phyloP scores from a whole-genome alignment of 805 yeast species.

The Torulaspora franciscae region DNA sequence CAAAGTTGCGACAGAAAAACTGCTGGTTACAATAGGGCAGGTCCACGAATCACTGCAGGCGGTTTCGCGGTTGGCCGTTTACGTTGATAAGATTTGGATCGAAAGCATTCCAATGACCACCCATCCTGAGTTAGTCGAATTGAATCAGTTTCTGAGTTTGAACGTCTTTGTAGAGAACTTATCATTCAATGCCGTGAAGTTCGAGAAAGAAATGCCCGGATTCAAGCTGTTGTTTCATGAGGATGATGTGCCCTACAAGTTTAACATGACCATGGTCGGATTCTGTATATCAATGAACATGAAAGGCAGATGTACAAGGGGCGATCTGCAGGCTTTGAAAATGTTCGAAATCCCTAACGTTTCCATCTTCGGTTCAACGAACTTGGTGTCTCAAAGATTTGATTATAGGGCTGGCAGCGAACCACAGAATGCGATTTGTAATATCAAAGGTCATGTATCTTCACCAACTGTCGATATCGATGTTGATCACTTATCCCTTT shows the following conservation, averaged over 20 bases:
- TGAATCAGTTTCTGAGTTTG: slow-evolving; percentile 23
- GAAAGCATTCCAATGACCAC: slow-evolving; percentile 24
- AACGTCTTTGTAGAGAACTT: slow-evolving; percentile 25
- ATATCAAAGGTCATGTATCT: slow-evolving; percentile 39
- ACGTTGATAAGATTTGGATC: slow-evolving; percentile 23
- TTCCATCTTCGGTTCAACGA: slow-evolving; percentile 39
- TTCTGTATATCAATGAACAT: slow-evolving; percentile 33
- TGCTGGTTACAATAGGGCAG: neutral
- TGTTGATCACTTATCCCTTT: slow-evolving; percentile 37
- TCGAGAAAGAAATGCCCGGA: slow-evolving; percentile 41
- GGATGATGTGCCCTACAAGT: slow-evolving; percentile 42
- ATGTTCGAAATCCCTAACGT: slow-evolving; percentile 38
- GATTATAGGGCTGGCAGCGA: slow-evolving; percentile 22
- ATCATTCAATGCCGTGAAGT: slow-evolving; percentile 29
- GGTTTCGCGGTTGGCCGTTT: slow-evolving; percentile 20
- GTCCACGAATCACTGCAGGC: slow-evolving; percentile 9
- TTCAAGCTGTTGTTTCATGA: slow-evolving; percentile 41
- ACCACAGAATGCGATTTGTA: slow-evolving; percentile 34
- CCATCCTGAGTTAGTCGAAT: slow-evolving; percentile 18
- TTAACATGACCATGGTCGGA: slow-evolving; percentile 38
- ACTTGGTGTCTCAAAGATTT: slow-evolving; percentile 37
- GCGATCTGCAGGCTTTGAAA: slow-evolving; percentile 15
- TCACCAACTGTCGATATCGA: slow-evolving; percentile 45
- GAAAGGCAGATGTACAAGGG: slow-evolving; percentile 12
- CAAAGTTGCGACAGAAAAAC: neutral